These are phyloP conservation scores for Pythium volutum DNA, from an alignment of 352 stramenopile species.

Conservation along the genomic window DNA sequence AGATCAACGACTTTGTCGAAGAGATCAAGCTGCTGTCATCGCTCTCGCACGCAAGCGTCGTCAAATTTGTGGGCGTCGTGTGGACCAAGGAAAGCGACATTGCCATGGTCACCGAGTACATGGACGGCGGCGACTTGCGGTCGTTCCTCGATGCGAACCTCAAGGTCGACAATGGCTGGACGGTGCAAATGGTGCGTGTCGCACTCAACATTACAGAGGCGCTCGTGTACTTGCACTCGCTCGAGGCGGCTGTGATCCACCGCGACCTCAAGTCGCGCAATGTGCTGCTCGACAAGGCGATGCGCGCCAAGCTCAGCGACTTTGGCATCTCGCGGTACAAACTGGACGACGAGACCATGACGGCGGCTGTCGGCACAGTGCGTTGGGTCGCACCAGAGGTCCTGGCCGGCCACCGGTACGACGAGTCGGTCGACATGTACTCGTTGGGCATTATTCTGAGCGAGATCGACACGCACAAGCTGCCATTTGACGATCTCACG, in stretches of 20 bases:
- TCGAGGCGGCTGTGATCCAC: constrained; percentile 17
- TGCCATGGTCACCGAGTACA: constrained; percentile 28
- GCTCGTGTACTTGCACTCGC: constrained; percentile 25
- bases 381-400: constrained; percentile 24
- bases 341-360: constrained; percentile 22
- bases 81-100: constrained; percentile 31
- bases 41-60: constrained; percentile 17
- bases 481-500: constrained; percentile 15
- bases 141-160: constrained; percentile 7
- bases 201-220: constrained; percentile 22
- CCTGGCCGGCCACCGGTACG: constrained; percentile 11
- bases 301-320: constrained; percentile 36
- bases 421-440: constrained; percentile 22
- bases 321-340: constrained; percentile 32
- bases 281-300: constrained; percentile 27
- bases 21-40: constrained; percentile 24
- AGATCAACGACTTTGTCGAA: constrained; percentile 14
- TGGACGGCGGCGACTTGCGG: constrained; percentile 27
- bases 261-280: constrained; percentile 41
- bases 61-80: constrained; percentile 26
- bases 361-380: constrained; percentile 13
- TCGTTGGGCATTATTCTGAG: constrained; percentile 21
- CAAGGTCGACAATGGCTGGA: constrained; percentile 8
- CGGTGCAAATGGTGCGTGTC: not conserved
- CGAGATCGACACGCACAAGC: constrained; percentile 21